A percentile compares a stretch with the other conserved stretches of the same genome.
Evolutionary conservation across 2,329 filamentous ascomycete species (phyloP).

Genomic region (Ophiosphaerella narmari): DNA sequence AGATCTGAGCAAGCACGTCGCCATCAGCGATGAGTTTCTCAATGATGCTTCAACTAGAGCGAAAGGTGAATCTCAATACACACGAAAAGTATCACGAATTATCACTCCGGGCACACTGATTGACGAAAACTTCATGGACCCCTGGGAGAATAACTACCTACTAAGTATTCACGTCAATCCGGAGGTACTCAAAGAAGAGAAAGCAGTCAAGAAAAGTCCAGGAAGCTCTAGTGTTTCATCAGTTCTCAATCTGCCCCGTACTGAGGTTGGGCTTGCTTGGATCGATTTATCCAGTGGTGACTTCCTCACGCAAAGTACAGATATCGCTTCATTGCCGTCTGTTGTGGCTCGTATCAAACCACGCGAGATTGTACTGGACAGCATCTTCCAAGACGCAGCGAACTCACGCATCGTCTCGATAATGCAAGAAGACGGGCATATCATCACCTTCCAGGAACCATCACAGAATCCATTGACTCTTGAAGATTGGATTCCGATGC

Average conservation of each 20-base stretch:
- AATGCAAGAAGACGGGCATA: conserved; percentile 74
- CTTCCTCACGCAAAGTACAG: conserved; percentile 82
- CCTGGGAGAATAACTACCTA: conserved; percentile 90
- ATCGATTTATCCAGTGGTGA: conserved; percentile 92
- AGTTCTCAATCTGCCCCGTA: conserved; percentile 46
- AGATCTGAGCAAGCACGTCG: conserved; percentile 87
- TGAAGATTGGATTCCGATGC: conserved; percentile 72
- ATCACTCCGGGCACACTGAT: conserved; percentile 95
- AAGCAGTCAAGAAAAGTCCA: conserved; percentile 29
- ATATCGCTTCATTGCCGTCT: conserved; percentile 73
- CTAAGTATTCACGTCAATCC: conserved; percentile 72
- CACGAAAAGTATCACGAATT: conserved; percentile 82
- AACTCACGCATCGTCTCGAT: conserved; percentile 66
- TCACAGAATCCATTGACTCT: conserved; percentile 53
- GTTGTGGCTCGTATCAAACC: conserved; percentile 82
- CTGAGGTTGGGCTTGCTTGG: conserved; percentile 80
- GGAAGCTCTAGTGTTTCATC: conserved; percentile 37
- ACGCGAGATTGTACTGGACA: conserved; percentile 79
- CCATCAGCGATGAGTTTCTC: conserved; percentile 90
- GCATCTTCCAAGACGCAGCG: conserved; percentile 58
- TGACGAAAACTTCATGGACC: conserved; percentile 96
- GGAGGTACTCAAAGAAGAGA: conserved; percentile 27
- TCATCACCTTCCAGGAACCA: conserved; percentile 72
- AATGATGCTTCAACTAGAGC: conserved; percentile 71
- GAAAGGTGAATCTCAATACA: conserved; percentile 81